These are phyloP conservation scores for Aureobasidium sp. DNA, from an alignment of 2,329 filamentous ascomycete species.

Conservation along the genomic window DNA sequence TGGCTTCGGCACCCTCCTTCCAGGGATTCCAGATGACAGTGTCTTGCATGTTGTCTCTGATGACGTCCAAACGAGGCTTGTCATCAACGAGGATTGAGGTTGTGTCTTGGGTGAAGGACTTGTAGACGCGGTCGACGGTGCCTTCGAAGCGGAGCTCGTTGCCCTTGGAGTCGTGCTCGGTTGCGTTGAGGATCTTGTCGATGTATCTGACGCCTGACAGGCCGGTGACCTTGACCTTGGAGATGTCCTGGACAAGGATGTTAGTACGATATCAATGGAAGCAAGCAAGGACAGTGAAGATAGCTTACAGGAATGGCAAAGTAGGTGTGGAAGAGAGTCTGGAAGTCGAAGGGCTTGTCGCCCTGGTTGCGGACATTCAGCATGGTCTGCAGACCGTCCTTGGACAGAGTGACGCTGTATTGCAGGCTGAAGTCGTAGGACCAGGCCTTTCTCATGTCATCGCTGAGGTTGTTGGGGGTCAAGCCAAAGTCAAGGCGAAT, in stretches of 20 bases:
- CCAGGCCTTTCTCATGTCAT: conserved; percentile 65
- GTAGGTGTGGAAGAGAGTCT: conserved; percentile 88
- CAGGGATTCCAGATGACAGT: conserved; percentile 99
- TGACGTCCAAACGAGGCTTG: conserved; percentile 60
- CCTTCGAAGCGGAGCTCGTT: conserved; percentile 59
- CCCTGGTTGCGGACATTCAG: conserved; percentile 87
- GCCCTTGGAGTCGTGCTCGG: conserved; percentile 56
- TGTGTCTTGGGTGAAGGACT: conserved; percentile 51
- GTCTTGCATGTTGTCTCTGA: conserved; percentile 76
- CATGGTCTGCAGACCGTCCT: conserved; percentile 66
- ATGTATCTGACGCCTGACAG: conserved; percentile 68
- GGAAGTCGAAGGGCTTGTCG: conserved; percentile 74
- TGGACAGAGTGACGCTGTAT: conserved; percentile 82
- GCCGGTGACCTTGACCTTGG: conserved; percentile 61
- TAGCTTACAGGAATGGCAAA: conserved; percentile 63
- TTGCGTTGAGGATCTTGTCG: conserved; percentile 69
- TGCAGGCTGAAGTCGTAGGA: conserved; percentile 80
- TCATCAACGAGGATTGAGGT: conserved; percentile 57
- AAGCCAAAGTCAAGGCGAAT: conserved; percentile 97
- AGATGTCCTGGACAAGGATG: conserved; percentile 58
- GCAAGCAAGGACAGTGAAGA: conserved; percentile 12
- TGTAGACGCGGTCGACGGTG: conserved; percentile 87
- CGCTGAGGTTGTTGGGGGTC: conserved; percentile 60
- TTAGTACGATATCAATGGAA: background rate
- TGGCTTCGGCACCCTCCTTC: conserved; percentile 71